These are phyloP conservation scores for Ophidiomyces ophidiicola DNA, from an alignment of 2,329 filamentous ascomycete species.

Conservation along the genomic window DNA sequence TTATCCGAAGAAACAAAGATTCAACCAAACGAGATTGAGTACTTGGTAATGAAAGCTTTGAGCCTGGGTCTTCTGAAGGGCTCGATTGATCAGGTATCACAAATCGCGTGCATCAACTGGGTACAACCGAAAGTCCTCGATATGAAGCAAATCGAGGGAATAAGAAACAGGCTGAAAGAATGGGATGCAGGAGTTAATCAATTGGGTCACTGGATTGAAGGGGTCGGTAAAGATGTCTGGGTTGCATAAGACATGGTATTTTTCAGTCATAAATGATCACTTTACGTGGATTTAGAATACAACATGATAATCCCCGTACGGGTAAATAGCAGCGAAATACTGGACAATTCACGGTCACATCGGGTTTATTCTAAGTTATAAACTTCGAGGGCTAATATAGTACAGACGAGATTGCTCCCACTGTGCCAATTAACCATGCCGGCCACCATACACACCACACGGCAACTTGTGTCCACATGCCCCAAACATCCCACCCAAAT, in stretches of 20 bases:
- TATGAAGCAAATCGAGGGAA: slow-evolving; percentile 85
- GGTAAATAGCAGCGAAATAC: too few relatives aligned
- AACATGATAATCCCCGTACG: too few relatives aligned
- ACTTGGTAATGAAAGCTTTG: slow-evolving; percentile 97
- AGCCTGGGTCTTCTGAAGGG: slow-evolving; percentile 81
- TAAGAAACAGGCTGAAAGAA: slow-evolving; percentile 76
- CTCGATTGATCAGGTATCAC: slow-evolving; percentile 90
- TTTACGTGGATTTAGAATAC: too few relatives aligned
- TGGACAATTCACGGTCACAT: too few relatives aligned
- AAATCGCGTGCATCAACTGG: slow-evolving; percentile 93
- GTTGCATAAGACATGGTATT: too few relatives aligned
- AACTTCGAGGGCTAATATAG: too few relatives aligned
- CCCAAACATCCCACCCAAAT: slow-evolving; percentile 81
- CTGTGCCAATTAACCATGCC: slow-evolving; percentile 58
- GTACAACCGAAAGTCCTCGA: slow-evolving; percentile 97
- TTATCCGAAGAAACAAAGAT: slow-evolving; percentile 92
- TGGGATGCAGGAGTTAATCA: slow-evolving; percentile 96
- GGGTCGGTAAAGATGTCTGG: slow-evolving; percentile 89
- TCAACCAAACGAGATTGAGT: slow-evolving; percentile 81
- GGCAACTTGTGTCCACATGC: slow-evolving; percentile 76
- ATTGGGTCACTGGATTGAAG: slow-evolving; percentile 93
- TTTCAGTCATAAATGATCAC: too few relatives aligned
- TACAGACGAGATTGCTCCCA: slow-evolving; percentile 4
- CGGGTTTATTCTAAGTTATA: too few relatives aligned
- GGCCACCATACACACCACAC: slow-evolving; percentile 97